A percentile compares a stretch with the other conserved stretches of the same genome.
Conservation (phyloP, 202 grass and related monocot species). For the Elaeis oleifera region DNA sequence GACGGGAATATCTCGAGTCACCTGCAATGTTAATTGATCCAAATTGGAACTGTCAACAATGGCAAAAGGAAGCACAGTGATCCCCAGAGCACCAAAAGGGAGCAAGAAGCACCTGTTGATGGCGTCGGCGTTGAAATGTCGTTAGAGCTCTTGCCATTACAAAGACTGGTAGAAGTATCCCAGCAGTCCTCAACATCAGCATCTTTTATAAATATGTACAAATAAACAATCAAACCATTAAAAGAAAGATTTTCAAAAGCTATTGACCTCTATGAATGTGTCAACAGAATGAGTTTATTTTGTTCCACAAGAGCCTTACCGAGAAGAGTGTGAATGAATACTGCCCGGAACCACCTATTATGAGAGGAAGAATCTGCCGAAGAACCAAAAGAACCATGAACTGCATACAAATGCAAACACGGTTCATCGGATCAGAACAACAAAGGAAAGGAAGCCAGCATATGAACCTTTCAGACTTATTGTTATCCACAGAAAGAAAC, state of each 20-base stretch:
- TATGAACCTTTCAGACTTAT: too few relatives aligned
- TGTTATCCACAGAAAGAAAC: conserved; percentile 2
- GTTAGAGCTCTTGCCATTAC: neutral
- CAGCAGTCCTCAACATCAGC: conserved; percentile 3
- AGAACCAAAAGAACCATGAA: neutral
- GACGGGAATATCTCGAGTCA: too few relatives aligned
- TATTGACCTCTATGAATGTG: neutral
- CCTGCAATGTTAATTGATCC: too few relatives aligned
- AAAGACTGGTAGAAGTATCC: neutral
- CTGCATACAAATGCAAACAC: conserved; percentile 2
- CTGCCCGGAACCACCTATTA: neutral
- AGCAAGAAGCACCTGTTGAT: neutral
- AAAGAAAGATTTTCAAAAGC: conserved; percentile 1
- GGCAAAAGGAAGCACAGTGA: too few relatives aligned
- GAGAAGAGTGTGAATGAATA: conserved; percentile 6
- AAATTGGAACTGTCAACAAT: too few relatives aligned
- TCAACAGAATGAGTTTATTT: neutral
- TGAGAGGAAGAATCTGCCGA: conserved; percentile 1
- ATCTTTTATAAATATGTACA: conserved; percentile 1
- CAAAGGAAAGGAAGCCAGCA: neutral
- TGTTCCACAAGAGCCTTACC: neutral
- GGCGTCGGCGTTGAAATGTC: neutral
- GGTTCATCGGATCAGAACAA: neutral
- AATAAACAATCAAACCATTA: neutral
- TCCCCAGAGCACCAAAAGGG: too few relatives aligned